Conservation (phyloP, 1,139 yeast genomes). For the Magnusiomyces tetraspermus region DNA sequence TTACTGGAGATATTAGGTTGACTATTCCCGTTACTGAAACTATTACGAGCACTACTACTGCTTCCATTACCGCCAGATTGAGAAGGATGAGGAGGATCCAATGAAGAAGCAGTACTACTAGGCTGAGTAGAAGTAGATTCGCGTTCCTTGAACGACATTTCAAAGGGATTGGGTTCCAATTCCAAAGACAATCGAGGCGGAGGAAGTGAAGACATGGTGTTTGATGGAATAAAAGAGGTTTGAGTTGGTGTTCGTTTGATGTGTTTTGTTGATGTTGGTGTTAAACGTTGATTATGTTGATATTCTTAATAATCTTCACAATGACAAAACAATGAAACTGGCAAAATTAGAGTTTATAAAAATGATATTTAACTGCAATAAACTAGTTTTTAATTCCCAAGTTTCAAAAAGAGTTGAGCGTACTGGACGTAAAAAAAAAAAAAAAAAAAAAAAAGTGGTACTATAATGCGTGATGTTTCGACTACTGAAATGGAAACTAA, state of each 20-base stretch:
- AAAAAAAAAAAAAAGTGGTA: neutral
- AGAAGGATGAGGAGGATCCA: neutral
- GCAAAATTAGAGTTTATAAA: no score
- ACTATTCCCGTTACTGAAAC: no score
- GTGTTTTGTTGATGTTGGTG: no score
- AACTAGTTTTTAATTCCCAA: no score
- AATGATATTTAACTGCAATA: no score
- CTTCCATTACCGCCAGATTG: no score
- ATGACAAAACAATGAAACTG: neutral
- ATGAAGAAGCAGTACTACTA: neutral
- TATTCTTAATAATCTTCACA: no score
- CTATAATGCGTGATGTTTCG: no score
- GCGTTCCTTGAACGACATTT: constrained; percentile 75
- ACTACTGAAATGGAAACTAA: no score
- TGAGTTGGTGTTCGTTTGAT: neutral
- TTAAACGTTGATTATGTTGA: no score
- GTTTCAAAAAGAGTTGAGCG: no score
- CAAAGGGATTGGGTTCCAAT: constrained; percentile 92
- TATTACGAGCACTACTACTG: neutral
- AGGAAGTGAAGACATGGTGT: neutral
- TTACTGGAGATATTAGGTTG: constrained; percentile 7
- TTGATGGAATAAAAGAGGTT: neutral
- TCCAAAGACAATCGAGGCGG: constrained; percentile 37
- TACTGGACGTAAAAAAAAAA: no score
- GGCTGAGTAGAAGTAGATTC: constrained; percentile 17